A percentile compares a stretch with the other conserved stretches of the same genome.
Evolutionary conservation across 2,329 filamentous ascomycete genomes (phyloP).

Genomic region (Sclerotinia glacialis): DNA sequence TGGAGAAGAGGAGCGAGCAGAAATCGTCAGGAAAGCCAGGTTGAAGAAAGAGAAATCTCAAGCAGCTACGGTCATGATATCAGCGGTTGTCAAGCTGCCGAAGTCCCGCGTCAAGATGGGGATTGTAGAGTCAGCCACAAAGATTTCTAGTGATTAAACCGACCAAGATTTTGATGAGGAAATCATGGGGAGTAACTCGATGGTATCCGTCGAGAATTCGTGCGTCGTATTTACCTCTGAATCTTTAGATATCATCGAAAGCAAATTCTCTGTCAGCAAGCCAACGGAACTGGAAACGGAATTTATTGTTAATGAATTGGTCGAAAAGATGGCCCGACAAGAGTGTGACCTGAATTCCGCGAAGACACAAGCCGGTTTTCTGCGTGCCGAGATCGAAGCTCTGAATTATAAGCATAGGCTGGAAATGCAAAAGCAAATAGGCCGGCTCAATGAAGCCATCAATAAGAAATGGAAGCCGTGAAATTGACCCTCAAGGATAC

Average conservation of each 20-base stretch:
- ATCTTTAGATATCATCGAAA: not conserved
- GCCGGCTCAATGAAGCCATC: not conserved
- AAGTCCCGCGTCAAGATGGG: not conserved
- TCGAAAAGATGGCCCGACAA: not conserved
- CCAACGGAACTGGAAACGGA: not conserved
- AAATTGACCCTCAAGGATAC: not conserved
- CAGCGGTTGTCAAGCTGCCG: not conserved
- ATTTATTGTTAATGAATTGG: not conserved
- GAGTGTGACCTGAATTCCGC: not conserved
- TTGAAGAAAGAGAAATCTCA: conserved; percentile 9
- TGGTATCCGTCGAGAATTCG: fast-evolving
- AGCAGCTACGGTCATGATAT: not conserved
- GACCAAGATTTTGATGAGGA: not conserved
- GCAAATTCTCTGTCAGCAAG: not conserved
- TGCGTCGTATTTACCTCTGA: not conserved
- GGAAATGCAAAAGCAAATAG: not conserved
- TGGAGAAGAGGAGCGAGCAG: not conserved
- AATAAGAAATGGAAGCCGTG: not conserved
- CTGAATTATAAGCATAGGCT: not conserved
- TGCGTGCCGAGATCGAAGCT: not conserved
- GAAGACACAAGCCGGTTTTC: not conserved
- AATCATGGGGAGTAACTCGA: not conserved
- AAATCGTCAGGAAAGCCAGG: not conserved
- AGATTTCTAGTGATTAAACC: fast-evolving
- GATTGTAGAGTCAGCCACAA: not conserved